A percentile compares a stretch with the other conserved stretches of the same genome.
Evolutionary conservation across 805 yeast genomes (phyloP).

Genomic region (Metschnikowia proteae): DNA sequence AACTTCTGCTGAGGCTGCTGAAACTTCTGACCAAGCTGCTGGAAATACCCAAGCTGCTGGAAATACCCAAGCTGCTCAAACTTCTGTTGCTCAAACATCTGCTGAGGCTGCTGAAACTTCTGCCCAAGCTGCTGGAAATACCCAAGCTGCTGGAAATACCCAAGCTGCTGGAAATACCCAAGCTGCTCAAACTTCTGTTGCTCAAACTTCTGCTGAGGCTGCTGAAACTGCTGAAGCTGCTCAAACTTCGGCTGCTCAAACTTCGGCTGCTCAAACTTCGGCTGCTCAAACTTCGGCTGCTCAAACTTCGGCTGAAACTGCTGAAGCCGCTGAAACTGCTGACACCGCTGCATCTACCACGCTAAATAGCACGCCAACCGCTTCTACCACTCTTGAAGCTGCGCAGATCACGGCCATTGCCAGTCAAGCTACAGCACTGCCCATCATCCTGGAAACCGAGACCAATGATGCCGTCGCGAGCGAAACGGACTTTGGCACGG

Average conservation of each 20-base stretch:
- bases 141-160: too few relatives aligned
- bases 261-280: constrained; percentile 5
- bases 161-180: background rate
- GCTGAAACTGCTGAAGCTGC: too few relatives aligned
- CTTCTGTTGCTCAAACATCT: too few relatives aligned
- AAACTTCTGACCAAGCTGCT: constrained; percentile 6
- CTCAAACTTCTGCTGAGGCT: constrained; percentile 6
- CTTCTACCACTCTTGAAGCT: constrained; percentile 9
- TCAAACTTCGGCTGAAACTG: background rate
- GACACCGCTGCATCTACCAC: constrained; percentile 4
- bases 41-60: constrained; percentile 1
- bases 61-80: too few relatives aligned
- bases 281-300: background rate
- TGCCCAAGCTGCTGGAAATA: too few relatives aligned
- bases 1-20: background rate
- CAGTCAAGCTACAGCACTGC: constrained; percentile 5
- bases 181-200: constrained; percentile 4
- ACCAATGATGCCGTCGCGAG: constrained; percentile 21
- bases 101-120: too few relatives aligned
- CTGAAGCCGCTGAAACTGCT: constrained; percentile 3
- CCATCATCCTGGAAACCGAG: constrained; percentile 21
- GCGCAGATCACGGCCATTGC: background rate
- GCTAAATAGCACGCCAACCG: constrained; percentile 4
- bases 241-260: constrained; percentile 1
- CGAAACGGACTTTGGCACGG: constrained; percentile 1